Conservation (phyloP, 306 rosid genomes). For the Medicago lupulina region DNA sequence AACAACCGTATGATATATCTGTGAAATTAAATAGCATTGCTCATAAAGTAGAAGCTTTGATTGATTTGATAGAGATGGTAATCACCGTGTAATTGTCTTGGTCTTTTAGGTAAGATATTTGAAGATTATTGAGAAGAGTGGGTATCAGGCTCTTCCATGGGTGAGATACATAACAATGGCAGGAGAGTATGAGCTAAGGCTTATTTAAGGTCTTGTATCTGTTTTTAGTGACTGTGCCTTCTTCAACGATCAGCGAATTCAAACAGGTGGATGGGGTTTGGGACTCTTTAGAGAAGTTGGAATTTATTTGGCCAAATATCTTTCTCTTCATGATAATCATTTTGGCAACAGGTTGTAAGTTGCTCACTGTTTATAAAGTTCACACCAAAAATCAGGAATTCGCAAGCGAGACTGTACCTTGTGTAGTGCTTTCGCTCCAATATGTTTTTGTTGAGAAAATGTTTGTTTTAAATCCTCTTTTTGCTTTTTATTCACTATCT, state of each 20-base stretch:
- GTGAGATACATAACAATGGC: conserved; percentile 99
- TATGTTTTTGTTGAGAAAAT: conserved; percentile 35
- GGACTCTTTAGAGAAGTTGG: conserved; percentile 32
- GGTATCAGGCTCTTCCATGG: conserved; percentile 99
- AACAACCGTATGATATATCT: conserved; percentile 6
- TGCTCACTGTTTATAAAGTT: conserved; percentile 47
- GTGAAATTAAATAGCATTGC: conserved; percentile 8
- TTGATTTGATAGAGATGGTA: conserved; percentile 16
- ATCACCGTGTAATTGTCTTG: conserved; percentile 32
- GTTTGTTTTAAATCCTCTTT: not conserved
- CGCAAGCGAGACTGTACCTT: conserved; percentile 25
- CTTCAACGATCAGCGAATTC: conserved; percentile 35
- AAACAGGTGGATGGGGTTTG: conserved; percentile 42
- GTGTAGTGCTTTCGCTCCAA: conserved; percentile 28
- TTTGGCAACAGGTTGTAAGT: conserved; percentile 47
- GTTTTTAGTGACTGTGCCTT: conserved; percentile 38
- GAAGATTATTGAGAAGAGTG: conserved; percentile 97
- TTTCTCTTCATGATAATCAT: conserved; percentile 40
- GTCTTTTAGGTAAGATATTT: conserved; percentile 81
- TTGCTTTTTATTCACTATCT: conserved; percentile 11
- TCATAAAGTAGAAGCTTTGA: conserved; percentile 24
- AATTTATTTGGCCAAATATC: conserved; percentile 48
- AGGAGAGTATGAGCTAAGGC: conserved; percentile 95
- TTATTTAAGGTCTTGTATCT: conserved; percentile 55
- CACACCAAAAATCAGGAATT: conserved; percentile 34